Base-by-base conservation (phyloP, 441 rosid genomes). In the Dalechampia spathulata region DNA sequence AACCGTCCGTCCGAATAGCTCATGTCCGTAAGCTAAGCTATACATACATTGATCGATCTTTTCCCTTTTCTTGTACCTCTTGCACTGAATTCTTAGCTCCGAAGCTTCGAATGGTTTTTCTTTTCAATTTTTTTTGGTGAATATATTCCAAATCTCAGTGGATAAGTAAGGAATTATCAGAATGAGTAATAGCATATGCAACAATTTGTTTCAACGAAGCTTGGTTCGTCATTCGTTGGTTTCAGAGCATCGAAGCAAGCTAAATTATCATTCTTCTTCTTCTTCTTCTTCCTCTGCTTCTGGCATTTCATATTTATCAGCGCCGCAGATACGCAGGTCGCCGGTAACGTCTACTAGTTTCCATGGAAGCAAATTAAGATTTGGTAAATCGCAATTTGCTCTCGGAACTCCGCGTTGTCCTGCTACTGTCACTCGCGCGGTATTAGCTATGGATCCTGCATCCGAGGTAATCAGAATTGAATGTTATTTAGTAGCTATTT, bases 391-490 rank as follows among this genome's bases (percentile, higher is more conserved):
- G 16, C 75, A 67, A 40, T 49, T 69, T 16, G 44, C 62, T 28
- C 58, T 64, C 62, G 75, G 70, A 62, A 52, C 55, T 30, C 72
- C 61, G 64, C 76, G 62, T 41, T 41, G 73, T 39, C 59, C 66
- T 57, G 49, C 75, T 0, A 50, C 74, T 58, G 49, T 61, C 53
- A 78, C 96, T 19, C 75, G 72, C 39, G 87, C 99, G 49, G 83
- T 83, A 10, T 77, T 93, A 59, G 77, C 93, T 12, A 69, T 77
- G 78, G 90, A 82, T 78, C 79, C 89, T 3, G 60, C 92, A 61
- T 77, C 90, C 41, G 78, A 83, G 95, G 97, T 89, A 55, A 51
- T 40, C 22, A 11, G 2, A 14, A 17, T 14, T 30, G 5, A 30
- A 8, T 30, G 34, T 30, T 30, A 3, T 30, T 30, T 30, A 30